These are phyloP conservation scores for Knoxdaviesia capensis DNA, from an alignment of 2,329 filamentous ascomycete genomes.

Conservation along the genomic window DNA sequence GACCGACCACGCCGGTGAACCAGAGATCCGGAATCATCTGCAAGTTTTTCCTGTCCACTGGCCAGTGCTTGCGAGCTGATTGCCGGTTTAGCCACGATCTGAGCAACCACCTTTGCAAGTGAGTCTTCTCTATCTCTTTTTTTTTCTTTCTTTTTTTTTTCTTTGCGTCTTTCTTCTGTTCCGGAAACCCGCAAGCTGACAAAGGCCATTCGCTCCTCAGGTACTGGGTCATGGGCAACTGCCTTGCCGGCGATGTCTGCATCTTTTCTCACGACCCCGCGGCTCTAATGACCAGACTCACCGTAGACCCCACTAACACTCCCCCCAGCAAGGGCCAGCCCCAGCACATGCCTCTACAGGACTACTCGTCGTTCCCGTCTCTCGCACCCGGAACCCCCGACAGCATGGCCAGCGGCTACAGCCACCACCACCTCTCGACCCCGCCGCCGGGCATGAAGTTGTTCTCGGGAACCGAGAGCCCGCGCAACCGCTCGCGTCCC, in stretches of 20 bases:
- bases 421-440: slow-evolving; percentile 33
- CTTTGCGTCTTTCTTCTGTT: too few relatives aligned
- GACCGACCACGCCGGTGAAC: slow-evolving; percentile 57
- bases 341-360: slow-evolving; percentile 53
- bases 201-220: slow-evolving; percentile 18
- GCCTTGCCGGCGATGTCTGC: slow-evolving; percentile 79
- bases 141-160: slow-evolving; percentile 3
- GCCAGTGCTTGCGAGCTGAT: slow-evolving; percentile 87
- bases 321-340: slow-evolving; percentile 42
- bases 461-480: slow-evolving; percentile 38
- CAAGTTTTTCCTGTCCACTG: slow-evolving; percentile 90
- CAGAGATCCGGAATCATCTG: slow-evolving; percentile 80
- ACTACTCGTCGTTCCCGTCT: slow-evolving; percentile 69
- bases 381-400: slow-evolving; percentile 42
- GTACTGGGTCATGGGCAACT: slow-evolving; percentile 93
- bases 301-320: slow-evolving; percentile 43
- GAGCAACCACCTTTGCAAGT: slow-evolving; percentile 96
- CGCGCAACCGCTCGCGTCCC: slow-evolving; percentile 61
- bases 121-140: slow-evolving; percentile 21
- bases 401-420: slow-evolving; percentile 19
- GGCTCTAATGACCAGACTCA: slow-evolving; percentile 63
- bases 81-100: slow-evolving; percentile 95
- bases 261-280: slow-evolving; percentile 95
- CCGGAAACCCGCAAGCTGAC: too few relatives aligned
- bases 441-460: slow-evolving; percentile 53